Percentiles rank a stretch among this genome's conserved stretches.
Evolutionary conservation across 2,329 filamentous ascomycete genomes (phyloP).

Genomic region (Trichoderma afroharzianum): DNA sequence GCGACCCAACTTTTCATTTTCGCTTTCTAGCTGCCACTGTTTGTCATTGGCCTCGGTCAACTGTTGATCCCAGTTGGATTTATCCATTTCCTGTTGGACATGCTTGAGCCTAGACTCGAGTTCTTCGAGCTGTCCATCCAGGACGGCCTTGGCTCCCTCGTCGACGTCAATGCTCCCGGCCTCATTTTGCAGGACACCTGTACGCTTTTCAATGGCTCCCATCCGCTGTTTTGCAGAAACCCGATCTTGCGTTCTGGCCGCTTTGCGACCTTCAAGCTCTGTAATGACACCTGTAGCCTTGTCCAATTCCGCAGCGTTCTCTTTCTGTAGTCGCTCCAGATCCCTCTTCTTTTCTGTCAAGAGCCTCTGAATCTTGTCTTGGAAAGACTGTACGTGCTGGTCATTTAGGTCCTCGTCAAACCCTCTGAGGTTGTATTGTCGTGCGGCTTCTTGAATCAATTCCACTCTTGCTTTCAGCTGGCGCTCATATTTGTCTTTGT

Average conservation of each 20-base stretch:
- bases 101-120: conserved; percentile 60
- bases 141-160: conserved; percentile 74
- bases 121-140: conserved; percentile 71
- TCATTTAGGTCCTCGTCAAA: conserved; percentile 79
- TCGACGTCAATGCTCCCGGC: conserved; percentile 75
- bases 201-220: conserved; percentile 67
- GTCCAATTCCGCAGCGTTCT: conserved; percentile 70
- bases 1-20: conserved; percentile 67
- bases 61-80: conserved; percentile 65
- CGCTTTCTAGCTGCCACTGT: conserved; percentile 66
- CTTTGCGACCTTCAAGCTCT: conserved; percentile 69
- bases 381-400: conserved; percentile 69
- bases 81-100: conserved; percentile 60
- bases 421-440: conserved; percentile 74
- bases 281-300: conserved; percentile 69
- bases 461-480: conserved; percentile 68
- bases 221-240: conserved; percentile 71
- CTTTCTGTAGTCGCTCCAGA: conserved; percentile 68
- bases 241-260: conserved; percentile 69
- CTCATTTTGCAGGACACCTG: conserved; percentile 61
- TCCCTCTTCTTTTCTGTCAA: conserved; percentile 74
- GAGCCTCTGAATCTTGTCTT: conserved; percentile 70
- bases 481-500: conserved; percentile 81
- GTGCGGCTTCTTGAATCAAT: conserved; percentile 75
- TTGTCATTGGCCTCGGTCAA: conserved; percentile 63